These are phyloP conservation scores for Kwoniella shandongensis DNA, from an alignment of 768 basidiomycete species.

Conservation along the genomic window DNA sequence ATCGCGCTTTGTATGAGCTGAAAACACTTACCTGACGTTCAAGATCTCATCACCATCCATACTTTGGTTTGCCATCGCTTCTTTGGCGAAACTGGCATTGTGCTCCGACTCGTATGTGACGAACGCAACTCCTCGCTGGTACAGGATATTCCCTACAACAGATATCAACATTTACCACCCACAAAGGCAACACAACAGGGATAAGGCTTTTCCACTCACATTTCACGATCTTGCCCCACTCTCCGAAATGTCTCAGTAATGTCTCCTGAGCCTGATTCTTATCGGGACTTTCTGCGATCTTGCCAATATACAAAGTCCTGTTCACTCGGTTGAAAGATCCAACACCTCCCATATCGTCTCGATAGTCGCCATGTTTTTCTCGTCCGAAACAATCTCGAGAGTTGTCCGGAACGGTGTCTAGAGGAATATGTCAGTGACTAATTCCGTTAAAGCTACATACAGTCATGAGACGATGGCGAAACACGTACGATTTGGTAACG, in stretches of 20 bases:
- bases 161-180: slow-evolving; percentile 17
- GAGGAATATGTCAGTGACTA: slow-evolving; percentile 10
- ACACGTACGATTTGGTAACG: slow-evolving; percentile 60
- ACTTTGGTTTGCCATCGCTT: slow-evolving; percentile 98
- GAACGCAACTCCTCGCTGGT: slow-evolving; percentile 94
- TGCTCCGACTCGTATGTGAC: slow-evolving; percentile 88
- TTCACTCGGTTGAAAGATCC: slow-evolving; percentile 94
- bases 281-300: slow-evolving; percentile 70
- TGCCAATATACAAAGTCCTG: slow-evolving; percentile 88
- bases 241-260: slow-evolving; percentile 85
- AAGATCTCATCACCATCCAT: slow-evolving; percentile 96
- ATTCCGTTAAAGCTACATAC: too few species aligned
- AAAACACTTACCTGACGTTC: slow-evolving; percentile 69
- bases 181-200: neutral
- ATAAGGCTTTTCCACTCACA: slow-evolving; percentile 60
- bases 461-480: neutral
- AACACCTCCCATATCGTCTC: slow-evolving; percentile 99
- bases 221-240: slow-evolving; percentile 90
- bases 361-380: slow-evolving; percentile 94
- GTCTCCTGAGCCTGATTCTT: slow-evolving; percentile 87
- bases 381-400: slow-evolving; percentile 96
- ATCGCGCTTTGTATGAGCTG: neutral
- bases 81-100: slow-evolving; percentile 92
- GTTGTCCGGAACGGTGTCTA: slow-evolving; percentile 69
- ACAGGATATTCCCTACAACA: slow-evolving; percentile 73